phyloP scores from a whole-genome alignment of 2,329 filamentous ascomycete genomes.

The Apiospora rasikravindrae region DNA sequence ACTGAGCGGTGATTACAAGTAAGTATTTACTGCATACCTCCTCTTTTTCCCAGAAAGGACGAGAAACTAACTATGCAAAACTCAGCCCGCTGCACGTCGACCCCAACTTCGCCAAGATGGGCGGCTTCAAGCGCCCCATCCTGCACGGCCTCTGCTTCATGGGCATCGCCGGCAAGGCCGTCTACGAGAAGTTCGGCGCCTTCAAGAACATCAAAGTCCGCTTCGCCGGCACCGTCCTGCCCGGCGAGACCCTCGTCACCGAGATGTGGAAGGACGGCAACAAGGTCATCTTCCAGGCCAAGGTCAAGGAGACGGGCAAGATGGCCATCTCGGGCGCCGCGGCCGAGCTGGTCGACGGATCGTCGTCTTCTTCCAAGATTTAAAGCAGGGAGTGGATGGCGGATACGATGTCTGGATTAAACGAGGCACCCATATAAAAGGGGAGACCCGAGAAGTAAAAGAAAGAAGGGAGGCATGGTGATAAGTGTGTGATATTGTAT shows the following conservation, averaged over 20 bases:
- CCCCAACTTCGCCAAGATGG: conserved; percentile 90
- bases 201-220: conserved; percentile 93
- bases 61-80: conserved; percentile 9
- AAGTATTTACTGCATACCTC: conserved; percentile 31
- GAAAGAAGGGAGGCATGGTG: background rate
- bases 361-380: conserved; percentile 10
- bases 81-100: conserved; percentile 86
- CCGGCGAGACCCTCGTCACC: conserved; percentile 86
- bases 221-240: conserved; percentile 84
- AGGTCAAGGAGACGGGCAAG: conserved; percentile 93
- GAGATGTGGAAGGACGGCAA: conserved; percentile 93
- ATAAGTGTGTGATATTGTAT: conserved; percentile 3
- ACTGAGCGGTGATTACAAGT: conserved; percentile 91
- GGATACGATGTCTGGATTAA: no score
- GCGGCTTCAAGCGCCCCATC: conserved; percentile 93
- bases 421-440: no score
- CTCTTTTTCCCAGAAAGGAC: background rate
- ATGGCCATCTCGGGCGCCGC: conserved; percentile 81
- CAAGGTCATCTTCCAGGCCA: conserved; percentile 82
- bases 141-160: conserved; percentile 97
- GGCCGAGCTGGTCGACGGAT: conserved; percentile 66
- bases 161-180: conserved; percentile 87
- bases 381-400: background rate
- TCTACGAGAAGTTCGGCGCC: conserved; percentile 81
- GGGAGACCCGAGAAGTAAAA: no score